Base-by-base conservation (phyloP, 2,329 filamentous ascomycete genomes). In the Chaetothyriales sp. region DNA sequence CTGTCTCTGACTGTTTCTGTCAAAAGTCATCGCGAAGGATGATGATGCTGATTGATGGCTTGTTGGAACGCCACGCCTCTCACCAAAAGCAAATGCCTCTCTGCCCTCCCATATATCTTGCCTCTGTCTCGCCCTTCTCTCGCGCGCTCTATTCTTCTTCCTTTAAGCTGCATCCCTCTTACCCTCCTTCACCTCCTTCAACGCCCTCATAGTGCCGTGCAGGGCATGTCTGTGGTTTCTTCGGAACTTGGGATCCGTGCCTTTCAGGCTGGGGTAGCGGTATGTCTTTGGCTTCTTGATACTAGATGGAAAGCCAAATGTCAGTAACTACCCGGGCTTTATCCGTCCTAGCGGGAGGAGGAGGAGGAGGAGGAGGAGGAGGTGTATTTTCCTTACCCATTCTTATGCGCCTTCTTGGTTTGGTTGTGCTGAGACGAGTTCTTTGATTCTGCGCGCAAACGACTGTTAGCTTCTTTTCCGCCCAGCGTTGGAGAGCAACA, bases 251-350 rank as follows among this genome's bases (percentile, higher is more conserved):
- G 92, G 89, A 78, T 98, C 92, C 73, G 88, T 92, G 68, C 92
- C 92, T 73, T 95, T 95, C 69, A 98, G 85, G 66, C 90, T 97
- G 63, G 92, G 92, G 80, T 98, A 98, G 80, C 92, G 83, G 76
- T 89, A 83, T 71, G 92, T 97, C 83, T 95, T 95, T 63, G 92
- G 92, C 86, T 95, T 97, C 86, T 97, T 97, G 83, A 98, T 98
- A 78, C 90, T 95, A 43, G 18, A 19, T 18, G 18, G 10, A 20
- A 50, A 10, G 22, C 6, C 10, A 50, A 15, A 48, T 37, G 46
- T 28, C 22, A 28, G 25, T 13, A 46, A 28, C 19, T 40, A 15
- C 4, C 19, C 19, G 29, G 5, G 3, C 44, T 13, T 29, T 44
- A 44, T 51, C 47, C n/a, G n/a, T n/a, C n/a, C n/a, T n/a, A n/a